Percentiles rank a stretch among this genome's conserved stretches.
Evolutionary conservation across 805 yeast genomes (phyloP).

Genomic region (Ogataea methylovora): DNA sequence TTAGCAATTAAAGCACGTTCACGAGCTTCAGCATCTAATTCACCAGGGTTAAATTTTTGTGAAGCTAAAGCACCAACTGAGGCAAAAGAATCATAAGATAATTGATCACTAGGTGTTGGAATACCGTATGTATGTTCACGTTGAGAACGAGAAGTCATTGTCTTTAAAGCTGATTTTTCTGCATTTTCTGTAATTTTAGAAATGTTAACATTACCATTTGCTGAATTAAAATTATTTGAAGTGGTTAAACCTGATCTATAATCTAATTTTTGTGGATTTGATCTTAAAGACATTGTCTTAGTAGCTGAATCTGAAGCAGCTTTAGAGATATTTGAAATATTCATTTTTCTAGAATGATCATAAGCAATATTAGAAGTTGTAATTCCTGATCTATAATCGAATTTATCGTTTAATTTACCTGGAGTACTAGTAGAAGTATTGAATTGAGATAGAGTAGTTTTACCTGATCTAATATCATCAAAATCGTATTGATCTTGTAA

Average conservation of each 20-base stretch:
- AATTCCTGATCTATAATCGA: constrained; percentile 19
- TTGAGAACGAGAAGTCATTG: constrained; percentile 19
- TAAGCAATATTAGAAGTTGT: constrained; percentile 19
- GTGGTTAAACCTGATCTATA: constrained; percentile 24
- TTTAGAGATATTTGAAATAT: constrained; percentile 21
- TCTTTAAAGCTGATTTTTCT: constrained; percentile 27
- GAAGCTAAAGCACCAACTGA: constrained; percentile 55
- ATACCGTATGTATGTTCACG: constrained; percentile 23
- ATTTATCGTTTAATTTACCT: constrained; percentile 7
- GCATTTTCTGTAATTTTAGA: constrained; percentile 46
- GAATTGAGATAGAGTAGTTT: constrained; percentile 23
- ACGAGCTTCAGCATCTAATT: constrained; percentile 35
- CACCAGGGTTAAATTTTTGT: constrained; percentile 31
- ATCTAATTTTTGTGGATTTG: constrained; percentile 31
- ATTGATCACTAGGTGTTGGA: constrained; percentile 31
- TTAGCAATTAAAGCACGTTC: constrained; percentile 30
- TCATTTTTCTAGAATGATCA: constrained; percentile 22
- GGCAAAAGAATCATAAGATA: constrained; percentile 40
- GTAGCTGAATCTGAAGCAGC: constrained; percentile 32
- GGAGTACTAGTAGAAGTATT: constrained; percentile 11
- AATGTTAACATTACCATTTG: constrained; percentile 39
- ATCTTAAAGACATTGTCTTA: constrained; percentile 36
- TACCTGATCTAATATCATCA: constrained; percentile 35
- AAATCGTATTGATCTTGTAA: constrained; percentile 34
- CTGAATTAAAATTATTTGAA: constrained; percentile 24